A percentile compares a stretch with the other conserved stretches of the same genome.
phyloP scores from a whole-genome alignment of 163 green algal species.

The Chlamydomonas reinhardtii region DNA sequence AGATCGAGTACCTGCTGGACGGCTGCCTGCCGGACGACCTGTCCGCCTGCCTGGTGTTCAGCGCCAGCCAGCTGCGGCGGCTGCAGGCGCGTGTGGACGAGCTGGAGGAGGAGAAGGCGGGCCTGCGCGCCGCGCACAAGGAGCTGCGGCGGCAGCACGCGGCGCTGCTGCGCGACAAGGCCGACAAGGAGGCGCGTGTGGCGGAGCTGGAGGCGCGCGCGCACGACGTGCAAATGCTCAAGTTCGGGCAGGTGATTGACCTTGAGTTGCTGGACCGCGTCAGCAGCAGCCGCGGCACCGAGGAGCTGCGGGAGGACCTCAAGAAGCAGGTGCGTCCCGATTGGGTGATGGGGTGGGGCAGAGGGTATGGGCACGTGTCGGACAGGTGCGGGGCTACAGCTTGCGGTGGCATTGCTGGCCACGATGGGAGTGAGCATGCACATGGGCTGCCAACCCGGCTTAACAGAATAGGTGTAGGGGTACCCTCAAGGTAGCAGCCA shows the following conservation, averaged over 20 bases:
- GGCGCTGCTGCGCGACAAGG: conserved; percentile 75
- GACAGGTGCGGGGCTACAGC: no score
- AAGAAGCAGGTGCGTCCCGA: conserved; percentile 62
- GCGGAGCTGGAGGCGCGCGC: conserved; percentile 73
- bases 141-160: conserved; percentile 77
- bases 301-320: conserved; percentile 81
- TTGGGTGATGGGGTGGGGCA: background rate
- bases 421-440: no score
- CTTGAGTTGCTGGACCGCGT: conserved; percentile 83
- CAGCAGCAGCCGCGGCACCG: conserved; percentile 68
- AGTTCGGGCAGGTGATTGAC: conserved; percentile 80
- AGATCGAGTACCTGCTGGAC: conserved; percentile 82
- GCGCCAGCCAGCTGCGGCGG: conserved; percentile 63
- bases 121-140: conserved; percentile 71
- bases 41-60: conserved; percentile 79
- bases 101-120: conserved; percentile 78
- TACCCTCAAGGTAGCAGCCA: no score
- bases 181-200: conserved; percentile 71
- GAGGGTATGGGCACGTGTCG: background rate
- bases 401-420: no score
- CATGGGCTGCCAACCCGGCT: no score
- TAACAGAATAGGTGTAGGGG: no score
- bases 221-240: conserved; percentile 81
- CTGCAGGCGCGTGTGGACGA: conserved; percentile 82
- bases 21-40: conserved; percentile 75